These are phyloP conservation scores for Funneliformis mosseae DNA, from an alignment of 192 early-diverging fungal species.

Conservation along the genomic window DNA sequence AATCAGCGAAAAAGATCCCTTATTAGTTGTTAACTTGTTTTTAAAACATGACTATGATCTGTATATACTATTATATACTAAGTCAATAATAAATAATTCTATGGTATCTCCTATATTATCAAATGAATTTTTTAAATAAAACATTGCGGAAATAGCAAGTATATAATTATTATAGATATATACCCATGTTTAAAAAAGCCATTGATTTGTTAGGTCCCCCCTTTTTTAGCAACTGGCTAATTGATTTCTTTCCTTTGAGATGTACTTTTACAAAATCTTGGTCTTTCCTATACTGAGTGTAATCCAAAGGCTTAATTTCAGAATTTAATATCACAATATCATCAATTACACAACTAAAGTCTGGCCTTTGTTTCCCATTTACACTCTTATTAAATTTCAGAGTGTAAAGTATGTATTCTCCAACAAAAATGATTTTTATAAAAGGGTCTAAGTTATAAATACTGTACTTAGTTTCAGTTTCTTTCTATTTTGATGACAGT, in stretches of 20 bases:
- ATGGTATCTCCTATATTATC: constrained; percentile 11
- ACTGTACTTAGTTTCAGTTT: constrained; percentile 13
- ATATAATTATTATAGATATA: constrained; percentile 12
- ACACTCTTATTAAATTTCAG: constrained; percentile 16
- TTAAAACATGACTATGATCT: neutral
- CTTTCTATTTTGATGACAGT: constrained; percentile 6
- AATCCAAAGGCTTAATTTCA: constrained; percentile 25
- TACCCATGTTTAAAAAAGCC: constrained; percentile 22
- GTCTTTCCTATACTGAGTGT: neutral
- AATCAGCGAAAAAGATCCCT: constrained; percentile 13
- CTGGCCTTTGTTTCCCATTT: constrained; percentile 19
- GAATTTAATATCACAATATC: constrained; percentile 30
- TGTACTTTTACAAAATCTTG: constrained; percentile 31
- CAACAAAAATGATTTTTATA: constrained; percentile 28
- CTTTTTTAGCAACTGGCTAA: constrained; percentile 28
- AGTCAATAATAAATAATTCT: too few relatives aligned
- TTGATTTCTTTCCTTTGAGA: constrained; percentile 25
- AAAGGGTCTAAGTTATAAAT: constrained; percentile 1
- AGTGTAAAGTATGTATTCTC: constrained; percentile 17
- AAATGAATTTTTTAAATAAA: constrained; percentile 24
- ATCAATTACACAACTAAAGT: constrained; percentile 26
- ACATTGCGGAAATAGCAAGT: constrained; percentile 1
- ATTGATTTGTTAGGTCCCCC: constrained; percentile 12
- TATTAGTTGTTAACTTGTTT: constrained; percentile 3
- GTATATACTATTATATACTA: constrained; percentile 6